Percentiles rank a stretch among this genome's conserved stretches.
These are phyloP conservation scores for Byssoonygena ceratinophila DNA, from an alignment of 2,329 filamentous ascomycete species.

Conservation along the genomic window DNA sequence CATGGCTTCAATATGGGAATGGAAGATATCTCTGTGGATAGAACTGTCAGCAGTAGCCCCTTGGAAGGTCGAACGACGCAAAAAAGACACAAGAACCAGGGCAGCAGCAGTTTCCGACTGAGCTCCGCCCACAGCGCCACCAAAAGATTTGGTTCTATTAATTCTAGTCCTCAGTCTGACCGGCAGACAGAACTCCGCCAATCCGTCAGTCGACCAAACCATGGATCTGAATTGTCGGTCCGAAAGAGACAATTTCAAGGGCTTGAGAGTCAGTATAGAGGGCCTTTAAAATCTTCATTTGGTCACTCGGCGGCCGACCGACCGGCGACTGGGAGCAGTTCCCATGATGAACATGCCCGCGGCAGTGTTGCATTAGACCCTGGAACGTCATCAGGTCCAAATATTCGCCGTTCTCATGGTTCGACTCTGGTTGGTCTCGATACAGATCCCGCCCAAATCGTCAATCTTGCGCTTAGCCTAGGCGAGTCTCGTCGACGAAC, in stretches of 20 bases:
- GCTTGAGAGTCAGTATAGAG: slow-evolving; percentile 27
- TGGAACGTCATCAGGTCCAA: background rate
- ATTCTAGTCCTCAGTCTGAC: background rate
- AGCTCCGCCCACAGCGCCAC: slow-evolving; percentile 2
- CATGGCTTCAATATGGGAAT: background rate
- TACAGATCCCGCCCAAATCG: slow-evolving; percentile 76
- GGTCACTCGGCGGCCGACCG: slow-evolving; percentile 25
- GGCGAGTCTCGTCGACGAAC: slow-evolving; percentile 55
- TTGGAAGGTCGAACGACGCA: background rate
- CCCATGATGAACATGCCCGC: background rate
- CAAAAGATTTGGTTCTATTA: slow-evolving; percentile 1
- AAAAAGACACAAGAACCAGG: slow-evolving; percentile 12
- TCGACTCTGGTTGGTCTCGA: slow-evolving; percentile 39
- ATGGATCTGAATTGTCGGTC: slow-evolving; percentile 26
- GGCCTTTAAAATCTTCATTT: slow-evolving; percentile 14
- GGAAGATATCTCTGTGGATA: background rate
- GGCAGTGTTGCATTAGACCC: background rate
- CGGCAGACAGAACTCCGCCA: background rate
- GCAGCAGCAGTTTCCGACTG: slow-evolving; percentile 16
- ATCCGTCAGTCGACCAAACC: slow-evolving; percentile 32
- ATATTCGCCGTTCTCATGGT: background rate
- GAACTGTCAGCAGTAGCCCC: background rate
- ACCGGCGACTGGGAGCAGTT: slow-evolving; percentile 17
- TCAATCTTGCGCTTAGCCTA: slow-evolving; percentile 80
- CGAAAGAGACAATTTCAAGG: slow-evolving; percentile 30